Base-by-base conservation (phyloP, 2,329 filamentous ascomycete genomes). In the Juglanconis sp. region DNA sequence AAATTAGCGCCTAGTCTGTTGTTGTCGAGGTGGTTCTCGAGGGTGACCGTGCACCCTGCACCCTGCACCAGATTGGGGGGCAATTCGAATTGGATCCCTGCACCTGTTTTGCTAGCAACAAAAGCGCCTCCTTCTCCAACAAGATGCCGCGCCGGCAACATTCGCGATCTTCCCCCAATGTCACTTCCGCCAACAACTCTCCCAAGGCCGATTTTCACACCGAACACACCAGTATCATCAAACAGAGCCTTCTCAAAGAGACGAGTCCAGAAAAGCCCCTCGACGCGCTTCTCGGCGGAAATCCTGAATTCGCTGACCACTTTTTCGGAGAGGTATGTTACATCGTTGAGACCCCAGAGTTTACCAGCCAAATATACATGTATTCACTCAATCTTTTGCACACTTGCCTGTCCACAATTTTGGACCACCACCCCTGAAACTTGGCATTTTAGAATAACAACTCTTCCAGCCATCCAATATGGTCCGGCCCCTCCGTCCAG, bases 321-420 rank as follows among this genome's bases (percentile, higher is more conserved):
- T 63, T 63, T 30, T 56, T 57, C 32, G 61, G 61, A 4, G 61
- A 60, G 57, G 61, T 61, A 44, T 57, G 60, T 56, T 10, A 13
- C 38, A 17, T 60, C 15, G 6, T 52, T 31, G 42, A 50, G 17
- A 17, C 17, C 15, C 42, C 42, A 24, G 2, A 31, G n/a, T 11
- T 17, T 17, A 17, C 17, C 17, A 17, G 17, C 17, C 17, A 17
- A 17, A 17, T 17, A 17, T 17, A 17, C 17, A 17, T 17, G 1
- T 17, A 17, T 17, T 17, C 17, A 17, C 17, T 17, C 9, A 15
- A 52, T 36, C 38, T 36, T 46, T 38, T 59, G 40, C 15, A 11
- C 17, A 17, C 17, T 58, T 36, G 51, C 56, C 51, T 30, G 35
- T 53, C 35, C 42, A 47, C 48, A 38, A 46, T 50, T 46, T 51